Evolutionary conservation across 768 basidiomycete species (phyloP).

Genomic region (Amanita rubescens): DNA sequence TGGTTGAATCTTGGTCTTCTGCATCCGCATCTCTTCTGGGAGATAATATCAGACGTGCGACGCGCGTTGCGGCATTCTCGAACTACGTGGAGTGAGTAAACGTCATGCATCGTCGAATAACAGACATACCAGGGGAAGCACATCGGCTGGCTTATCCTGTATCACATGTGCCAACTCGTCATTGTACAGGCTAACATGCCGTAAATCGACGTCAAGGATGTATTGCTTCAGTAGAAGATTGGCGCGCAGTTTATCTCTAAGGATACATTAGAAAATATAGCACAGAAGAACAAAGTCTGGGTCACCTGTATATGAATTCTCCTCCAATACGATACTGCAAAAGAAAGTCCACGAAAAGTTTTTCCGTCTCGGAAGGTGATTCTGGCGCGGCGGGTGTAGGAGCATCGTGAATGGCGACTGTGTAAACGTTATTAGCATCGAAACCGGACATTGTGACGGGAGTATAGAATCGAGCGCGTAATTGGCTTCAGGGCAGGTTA

Average conservation of each 20-base stretch:
- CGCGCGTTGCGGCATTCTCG: slow-evolving; percentile 82
- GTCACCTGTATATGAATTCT: slow-evolving; percentile 87
- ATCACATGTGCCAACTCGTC: slow-evolving; percentile 90
- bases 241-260: slow-evolving; percentile 81
- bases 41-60: slow-evolving; percentile 77
- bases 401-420: slow-evolving; percentile 69
- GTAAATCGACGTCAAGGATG: slow-evolving; percentile 79
- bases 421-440: slow-evolving; percentile 74
- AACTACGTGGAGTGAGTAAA: slow-evolving; percentile 45
- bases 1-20: slow-evolving; percentile 35
- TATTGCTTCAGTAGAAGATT: slow-evolving; percentile 87
- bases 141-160: slow-evolving; percentile 83
- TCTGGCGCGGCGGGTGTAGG: slow-evolving; percentile 53
- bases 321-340: slow-evolving; percentile 83
- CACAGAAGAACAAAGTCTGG: neutral
- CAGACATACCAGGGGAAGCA: slow-evolving; percentile 73
- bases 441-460: slow-evolving; percentile 70
- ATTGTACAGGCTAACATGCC: slow-evolving; percentile 75
- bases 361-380: slow-evolving; percentile 74
- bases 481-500: slow-evolving; percentile 27
- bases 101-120: neutral
- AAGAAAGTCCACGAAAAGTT: slow-evolving; percentile 77
- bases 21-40: slow-evolving; percentile 29
- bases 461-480: slow-evolving; percentile 11
- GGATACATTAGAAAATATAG: slow-evolving; percentile 13